Base-by-base conservation (phyloP, 495 filamentous ascomycete genomes). In the Xylaria castorea region DNA sequence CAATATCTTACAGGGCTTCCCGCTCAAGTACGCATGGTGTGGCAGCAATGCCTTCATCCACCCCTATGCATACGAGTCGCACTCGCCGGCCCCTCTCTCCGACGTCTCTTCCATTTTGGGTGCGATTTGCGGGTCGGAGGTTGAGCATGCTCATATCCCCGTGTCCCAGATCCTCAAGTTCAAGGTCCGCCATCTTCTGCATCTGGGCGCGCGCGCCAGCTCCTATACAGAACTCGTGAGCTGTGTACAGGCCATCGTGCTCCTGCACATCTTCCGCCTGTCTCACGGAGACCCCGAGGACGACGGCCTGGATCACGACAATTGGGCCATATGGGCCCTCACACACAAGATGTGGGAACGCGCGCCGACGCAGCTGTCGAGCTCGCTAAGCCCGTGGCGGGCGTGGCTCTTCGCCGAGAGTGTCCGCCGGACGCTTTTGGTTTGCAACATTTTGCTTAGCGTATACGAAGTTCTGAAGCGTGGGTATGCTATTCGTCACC, bases 351-450 rank as follows among this genome's bases (percentile, higher is more conserved):
- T 61, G 30, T 61, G 34, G 58, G 58, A 38, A 61, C 1, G 34
- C 32, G 58, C 34, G 34, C 58, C 58, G 34, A 61, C 58, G 18
- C 34, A 40, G 34, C 58, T 36, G 11, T 61, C 58, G n/a, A 61
- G 58, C 58, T 38, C 32, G 2, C 18, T 61, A 14, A 61, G 20
- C 34, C 58, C 53, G 0, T 61, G 58, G 58, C 58, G 9, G 1
- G 58, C 58, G 16, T 61, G 34, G 32, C 20, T 38, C 18, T 61
- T 61, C 34, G 58, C 58, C 20, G 58, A 61, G n/a, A 61, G 58
- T 20, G 34, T 61, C 34, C 58, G 58, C 5, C 58, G 58, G 30
- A 61, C 58, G 2, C 20, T 61, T 20, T 40, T 61, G 7, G n/a
- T 61, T 40, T 61, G 58, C 30, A 61, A 61, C 58, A 61, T 61